A percentile compares a stretch with the other conserved stretches of the same genome.
Evolutionary conservation across 202 grass and related monocot species (phyloP).

Genomic region (Setaria italica): DNA sequence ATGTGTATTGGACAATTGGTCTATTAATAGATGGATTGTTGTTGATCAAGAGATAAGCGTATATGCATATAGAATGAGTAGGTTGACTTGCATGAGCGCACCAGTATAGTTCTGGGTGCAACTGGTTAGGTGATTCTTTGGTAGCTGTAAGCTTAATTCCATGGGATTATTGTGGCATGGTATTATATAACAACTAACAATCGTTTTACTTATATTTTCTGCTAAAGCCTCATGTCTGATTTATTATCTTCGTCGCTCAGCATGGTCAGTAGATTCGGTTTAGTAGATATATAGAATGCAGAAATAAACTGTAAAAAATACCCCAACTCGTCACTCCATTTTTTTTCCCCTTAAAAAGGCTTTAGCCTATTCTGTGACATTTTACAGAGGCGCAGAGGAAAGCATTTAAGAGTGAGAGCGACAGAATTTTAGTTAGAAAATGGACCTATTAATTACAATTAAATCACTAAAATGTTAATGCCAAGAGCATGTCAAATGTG

Average conservation of each 20-base stretch:
- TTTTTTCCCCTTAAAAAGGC: not conserved
- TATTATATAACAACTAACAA: not conserved
- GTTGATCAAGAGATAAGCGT: not conserved
- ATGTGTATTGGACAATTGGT: not conserved
- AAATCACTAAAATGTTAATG: not conserved
- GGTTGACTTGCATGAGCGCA: constrained; percentile 18
- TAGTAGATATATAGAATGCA: not conserved
- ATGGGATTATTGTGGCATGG: not conserved
- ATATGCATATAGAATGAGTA: not conserved
- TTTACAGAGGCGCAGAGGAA: not conserved
- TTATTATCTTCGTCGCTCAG: not conserved
- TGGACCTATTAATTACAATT: not conserved
- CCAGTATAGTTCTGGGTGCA: constrained; percentile 36
- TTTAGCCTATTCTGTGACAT: not conserved
- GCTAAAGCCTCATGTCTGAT: not conserved
- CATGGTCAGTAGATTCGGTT: not conserved
- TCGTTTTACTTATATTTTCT: not conserved
- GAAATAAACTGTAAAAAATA: not conserved
- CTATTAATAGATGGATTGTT: not conserved
- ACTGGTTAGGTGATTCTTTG: constrained; percentile 49
- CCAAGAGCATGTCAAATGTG: not conserved
- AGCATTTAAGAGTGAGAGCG: not conserved
- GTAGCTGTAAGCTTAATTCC: constrained; percentile 29
- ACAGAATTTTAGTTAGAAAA: not conserved
- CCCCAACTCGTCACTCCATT: not conserved